Base-by-base conservation (phyloP, 345 rosid genomes). In the Cardamine chenopodiifolia region DNA sequence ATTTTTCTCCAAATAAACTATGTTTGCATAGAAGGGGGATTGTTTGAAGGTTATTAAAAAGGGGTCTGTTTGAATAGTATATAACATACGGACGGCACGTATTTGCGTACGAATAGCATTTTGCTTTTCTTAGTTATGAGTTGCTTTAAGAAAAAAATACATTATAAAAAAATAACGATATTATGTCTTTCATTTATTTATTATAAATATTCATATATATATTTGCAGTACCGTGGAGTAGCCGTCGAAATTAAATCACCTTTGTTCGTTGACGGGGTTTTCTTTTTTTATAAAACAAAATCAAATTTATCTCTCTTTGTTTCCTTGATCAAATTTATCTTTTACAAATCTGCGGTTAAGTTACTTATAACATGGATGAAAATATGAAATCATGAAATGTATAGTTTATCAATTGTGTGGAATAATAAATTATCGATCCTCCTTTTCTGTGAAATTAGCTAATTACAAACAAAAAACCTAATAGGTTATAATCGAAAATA, bases 101-200 rank as follows among this genome's bases (percentile, higher is more conserved):
- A 69, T 44, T 44, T 28, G 53, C 15, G 40, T 69, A 42, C 29
- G 15, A 55, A 17, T 25, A 54, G 14, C 42, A 68, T 55, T 44
- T 29, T 20, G 3, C 9, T 5, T 17, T 39, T 55, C 39, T 54
- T 6, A 25, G 7, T 3, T 54, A 39, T 9, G 49, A 8, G 64
- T 34, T 59, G 20, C 1, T 34, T 34, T 34, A 9, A 23, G 25
- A 34, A 55, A 28, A 50, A 1, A 1, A n/a, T 4, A 49, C 28
- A 50, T 49, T 22, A 20, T 3, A 15, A 54, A 35, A 35, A 8
- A 9, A 2, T 8, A 35, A 35, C 13, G 35, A 2, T 32, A 1
- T 0, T 7, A 19, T 34, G 10, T 11, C 28, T 34, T 34, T 34
- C 9, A 18, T 6, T 12, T 5, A 5, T 18, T 19, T 18, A 15